Evolutionary conservation across 1,284 basidiomycete species (phyloP), one percentile per base, ranked within the genome.

Genomic region (Rugosomyces carneus): DNA sequence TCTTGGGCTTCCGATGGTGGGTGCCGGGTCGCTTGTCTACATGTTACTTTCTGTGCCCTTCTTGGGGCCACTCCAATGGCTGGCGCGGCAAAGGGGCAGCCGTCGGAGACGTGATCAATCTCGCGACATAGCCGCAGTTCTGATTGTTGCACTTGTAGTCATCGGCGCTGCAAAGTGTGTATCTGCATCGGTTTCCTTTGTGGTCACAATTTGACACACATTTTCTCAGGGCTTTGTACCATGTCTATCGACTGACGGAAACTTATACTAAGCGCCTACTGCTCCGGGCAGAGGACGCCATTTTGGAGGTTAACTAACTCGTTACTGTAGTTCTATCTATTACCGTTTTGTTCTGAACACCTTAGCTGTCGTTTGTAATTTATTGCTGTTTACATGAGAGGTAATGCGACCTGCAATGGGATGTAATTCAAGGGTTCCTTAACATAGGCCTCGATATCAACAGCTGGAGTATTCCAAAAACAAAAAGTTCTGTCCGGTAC

Each of bases 1-100:
- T 11, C 64, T 89, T 16, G 86, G 87, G 16, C 67, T 90, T 10
- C 87, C 87, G 19, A 72, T 89, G 40, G 73, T 90, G 8, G 85
- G 86, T 6, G 84, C 82, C 31, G 77, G 78, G n/a, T 88, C 84
- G 16, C 63, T 89, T 36, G 73, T 88, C 7, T 81, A 85, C 41
- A 76, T 85, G 72, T 61, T 88, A 6, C 59, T 83, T 24, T 76
- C 83, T 3, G 59, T 80, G 13, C 79, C 78, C 16, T 60, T 83
- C 45, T 66, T 84, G 42, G 75, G 71, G 0, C 82, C 84, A 16
- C 61, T 88, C 27, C 79, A 84, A 42, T 80, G 79, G 72, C 54
- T 87, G 43, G 78, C 80, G 27, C 73, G 82, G 15, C 79, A 78
- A 57, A 69, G 84, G 51, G 74, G 76, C 1, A 67, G 64, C 47